These are phyloP conservation scores for Penicillium brevicompactum DNA, from an alignment of 2,329 filamentous ascomycete species.

Conservation along the genomic window DNA sequence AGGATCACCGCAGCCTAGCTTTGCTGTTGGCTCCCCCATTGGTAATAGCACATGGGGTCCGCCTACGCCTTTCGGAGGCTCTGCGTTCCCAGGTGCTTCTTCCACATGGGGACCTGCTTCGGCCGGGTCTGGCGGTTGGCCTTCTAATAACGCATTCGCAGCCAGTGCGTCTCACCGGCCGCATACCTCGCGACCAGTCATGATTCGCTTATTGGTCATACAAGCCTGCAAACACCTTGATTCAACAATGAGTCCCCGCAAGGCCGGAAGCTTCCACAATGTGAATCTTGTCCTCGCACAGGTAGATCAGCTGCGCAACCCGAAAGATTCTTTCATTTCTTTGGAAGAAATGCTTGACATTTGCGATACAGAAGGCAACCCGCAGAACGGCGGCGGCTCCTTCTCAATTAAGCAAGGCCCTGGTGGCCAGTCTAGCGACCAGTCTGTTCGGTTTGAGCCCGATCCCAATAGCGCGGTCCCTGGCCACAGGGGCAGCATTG, in stretches of 20 bases:
- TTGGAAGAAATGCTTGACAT: conserved; percentile 76
- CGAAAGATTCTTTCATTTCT: conserved; percentile 58
- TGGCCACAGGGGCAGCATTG: conserved; percentile 45
- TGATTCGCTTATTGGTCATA: conserved; percentile 73
- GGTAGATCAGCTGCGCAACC: conserved; percentile 65
- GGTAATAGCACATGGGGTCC: conserved; percentile 38
- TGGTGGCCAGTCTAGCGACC: conserved; percentile 38
- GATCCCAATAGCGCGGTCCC: conserved; percentile 51
- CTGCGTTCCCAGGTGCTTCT: conserved; percentile 36
- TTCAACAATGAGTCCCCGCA: conserved; percentile 38
- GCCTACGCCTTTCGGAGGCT: conserved; percentile 41
- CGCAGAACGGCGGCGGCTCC: conserved; percentile 84
- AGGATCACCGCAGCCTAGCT: conserved; percentile 36
- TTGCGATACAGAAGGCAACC: conserved; percentile 87
- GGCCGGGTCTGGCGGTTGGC: conserved; percentile 50
- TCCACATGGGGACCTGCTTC: conserved; percentile 42
- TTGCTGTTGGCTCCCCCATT: conserved; percentile 34
- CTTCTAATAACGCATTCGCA: conserved; percentile 52
- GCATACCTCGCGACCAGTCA: conserved; percentile 65
- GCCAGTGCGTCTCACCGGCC: conserved; percentile 50
- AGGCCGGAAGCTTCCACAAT: conserved; percentile 68
- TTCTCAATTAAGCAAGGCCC: conserved; percentile 69
- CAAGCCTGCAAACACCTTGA: conserved; percentile 72
- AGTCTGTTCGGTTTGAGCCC: conserved; percentile 54
- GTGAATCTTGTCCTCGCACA: conserved; percentile 65